Percentiles rank a stretch among this genome's conserved stretches.
These are phyloP conservation scores for Trichoderma asperelloides DNA, from an alignment of 495 filamentous ascomycete genomes.

Conservation along the genomic window DNA sequence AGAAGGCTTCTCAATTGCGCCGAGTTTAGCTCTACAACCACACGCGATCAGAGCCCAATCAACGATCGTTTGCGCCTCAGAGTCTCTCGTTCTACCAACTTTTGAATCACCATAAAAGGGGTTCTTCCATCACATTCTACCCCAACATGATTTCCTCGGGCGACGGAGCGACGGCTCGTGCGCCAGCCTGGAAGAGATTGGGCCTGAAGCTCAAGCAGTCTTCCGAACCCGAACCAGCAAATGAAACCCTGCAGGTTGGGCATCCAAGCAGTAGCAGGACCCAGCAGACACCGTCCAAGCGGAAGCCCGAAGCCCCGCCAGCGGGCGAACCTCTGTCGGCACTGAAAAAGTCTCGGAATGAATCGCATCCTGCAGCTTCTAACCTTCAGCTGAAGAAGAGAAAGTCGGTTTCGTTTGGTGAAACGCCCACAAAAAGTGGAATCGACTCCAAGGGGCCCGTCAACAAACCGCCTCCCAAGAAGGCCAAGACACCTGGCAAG, in stretches of 20 bases:
- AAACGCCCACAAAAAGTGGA: conserved; percentile 53
- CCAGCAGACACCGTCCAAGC: conserved; percentile 23
- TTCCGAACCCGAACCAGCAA: conserved; percentile 16
- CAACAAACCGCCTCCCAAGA: conserved; percentile 26
- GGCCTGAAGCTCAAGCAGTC: conserved; percentile 61
- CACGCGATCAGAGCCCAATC: conserved; percentile 7
- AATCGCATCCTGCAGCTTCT: conserved; percentile 2
- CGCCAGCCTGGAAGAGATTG: conserved; percentile 71
- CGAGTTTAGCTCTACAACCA: conserved; percentile 1
- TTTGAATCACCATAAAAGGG: conserved; percentile 18
- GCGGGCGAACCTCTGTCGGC: conserved; percentile 1
- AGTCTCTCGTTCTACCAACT: not conserved
- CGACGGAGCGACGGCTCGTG: conserved; percentile 21
- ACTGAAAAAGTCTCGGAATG: conserved; percentile 21
- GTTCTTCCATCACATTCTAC: conserved; percentile 24
- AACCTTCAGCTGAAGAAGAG: conserved; percentile 23
- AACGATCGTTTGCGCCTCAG: not conserved
- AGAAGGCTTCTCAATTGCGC: not conserved
- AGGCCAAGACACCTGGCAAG: conserved; percentile 21
- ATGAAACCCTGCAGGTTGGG: conserved; percentile 8
- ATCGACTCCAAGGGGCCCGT: conserved; percentile 22
- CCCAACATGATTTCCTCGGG: conserved; percentile 18
- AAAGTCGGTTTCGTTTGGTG: conserved; percentile 74
- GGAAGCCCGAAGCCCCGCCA: conserved; percentile 17
- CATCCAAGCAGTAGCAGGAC: conserved; percentile 10